Evolutionary conservation across 768 basidiomycete genomes (phyloP), one percentile per base, ranked within the genome.

Genomic region (Amanita thiersii): DNA sequence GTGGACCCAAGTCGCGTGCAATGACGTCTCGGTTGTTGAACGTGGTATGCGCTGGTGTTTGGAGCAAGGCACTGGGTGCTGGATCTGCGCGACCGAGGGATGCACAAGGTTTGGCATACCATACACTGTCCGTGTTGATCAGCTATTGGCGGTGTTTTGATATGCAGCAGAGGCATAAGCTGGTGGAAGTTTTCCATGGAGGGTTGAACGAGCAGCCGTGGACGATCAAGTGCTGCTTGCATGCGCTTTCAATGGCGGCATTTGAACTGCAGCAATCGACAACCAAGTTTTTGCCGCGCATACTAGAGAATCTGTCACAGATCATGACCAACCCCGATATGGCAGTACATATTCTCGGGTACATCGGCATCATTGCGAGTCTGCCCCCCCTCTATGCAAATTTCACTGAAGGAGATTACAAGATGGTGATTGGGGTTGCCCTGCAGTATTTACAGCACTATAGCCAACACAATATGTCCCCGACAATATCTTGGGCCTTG

Each of bases 261-360:
- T 93, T 88, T 55, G 96, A 98, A 57, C 62, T 98, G 10, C 83
- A 80, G 37, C 64, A 77, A 5, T 86, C 87, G 5, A 76, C 92
- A 60, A 87, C 82, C 19, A 86, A 83, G 49, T 78, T 70, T 51
- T 67, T 97, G 25, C 74, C 89, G 5, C 68, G 73, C 25, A 89
- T 96, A 39, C 66, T 98, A 44, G 83, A 85, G 52, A 88, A 87
- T 59, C 72, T 98, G 20, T 81, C 86, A 5, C 84, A 87, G 57
- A 94, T 98, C 62, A 93, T 97, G 81, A 89, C 89, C 1, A 91
- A 87, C 40, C 79, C 90, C 2, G 81, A 81, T 46, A 85, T 97
- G 75, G 85, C 91, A 4, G 85, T 93, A n/a, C 93, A 98, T 56
- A 93, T 98, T 56, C 78, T 98, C 45, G 87, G 87, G 47, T 87